These are phyloP conservation scores for Botryotinia convoluta DNA, from an alignment of 2,329 filamentous ascomycete genomes.

Conservation along the genomic window DNA sequence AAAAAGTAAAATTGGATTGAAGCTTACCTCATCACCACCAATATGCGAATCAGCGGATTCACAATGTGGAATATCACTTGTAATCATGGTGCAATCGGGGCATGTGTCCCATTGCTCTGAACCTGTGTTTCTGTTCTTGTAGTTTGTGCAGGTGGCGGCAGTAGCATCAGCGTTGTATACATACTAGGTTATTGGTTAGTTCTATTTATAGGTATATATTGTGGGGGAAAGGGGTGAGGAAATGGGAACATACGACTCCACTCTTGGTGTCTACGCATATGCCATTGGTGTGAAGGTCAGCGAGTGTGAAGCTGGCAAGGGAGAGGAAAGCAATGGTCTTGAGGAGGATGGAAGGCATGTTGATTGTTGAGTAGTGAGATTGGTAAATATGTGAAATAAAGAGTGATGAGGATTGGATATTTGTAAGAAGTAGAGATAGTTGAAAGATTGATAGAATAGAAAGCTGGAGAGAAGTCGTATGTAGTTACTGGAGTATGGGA, in stretches of 20 bases:
- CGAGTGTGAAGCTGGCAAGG: slow-evolving; percentile 9
- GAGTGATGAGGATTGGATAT: background rate
- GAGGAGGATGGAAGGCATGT: slow-evolving; percentile 10
- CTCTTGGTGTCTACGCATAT: background rate
- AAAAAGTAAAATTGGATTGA: background rate
- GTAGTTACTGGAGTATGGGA: background rate
- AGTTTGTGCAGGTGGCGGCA: background rate
- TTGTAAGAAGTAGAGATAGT: background rate
- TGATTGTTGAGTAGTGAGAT: background rate
- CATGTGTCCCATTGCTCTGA: slow-evolving; percentile 1
- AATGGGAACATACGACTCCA: background rate
- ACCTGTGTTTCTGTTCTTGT: slow-evolving; percentile 7
- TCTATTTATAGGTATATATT: background rate
- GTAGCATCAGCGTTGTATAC: slow-evolving; percentile 8
- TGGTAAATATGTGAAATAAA: background rate
- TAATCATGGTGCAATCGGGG: background rate
- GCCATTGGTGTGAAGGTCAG: slow-evolving; percentile 1
- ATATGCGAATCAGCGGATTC: background rate
- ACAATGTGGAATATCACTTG: background rate
- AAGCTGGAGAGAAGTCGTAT: background rate
- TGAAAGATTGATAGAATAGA: background rate
- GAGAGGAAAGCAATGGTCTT: slow-evolving; percentile 11
- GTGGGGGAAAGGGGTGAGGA: background rate
- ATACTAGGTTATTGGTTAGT: background rate
- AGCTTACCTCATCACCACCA: slow-evolving; percentile 17